Evolutionary conservation across 1,139 yeast genomes (phyloP).

Genomic region (Saccharomyces hybrid): DNA sequence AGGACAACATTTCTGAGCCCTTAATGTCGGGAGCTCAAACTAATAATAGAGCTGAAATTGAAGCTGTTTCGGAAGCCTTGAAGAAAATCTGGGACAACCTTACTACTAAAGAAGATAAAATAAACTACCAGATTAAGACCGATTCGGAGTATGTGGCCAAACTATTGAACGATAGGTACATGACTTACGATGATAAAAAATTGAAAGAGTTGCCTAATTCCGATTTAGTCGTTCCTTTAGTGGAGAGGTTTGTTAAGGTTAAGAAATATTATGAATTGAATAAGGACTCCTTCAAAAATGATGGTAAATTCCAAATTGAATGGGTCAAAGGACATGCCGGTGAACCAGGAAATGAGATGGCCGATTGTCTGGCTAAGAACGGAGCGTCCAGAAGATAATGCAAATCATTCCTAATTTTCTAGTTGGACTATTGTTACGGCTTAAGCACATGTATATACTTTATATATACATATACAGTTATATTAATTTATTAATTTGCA

Average conservation of each 20-base stretch:
- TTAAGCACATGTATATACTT: too few relatives aligned
- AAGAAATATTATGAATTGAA: slow-evolving; percentile 29
- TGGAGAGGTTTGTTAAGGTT: slow-evolving; percentile 24
- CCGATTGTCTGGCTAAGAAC: slow-evolving; percentile 63
- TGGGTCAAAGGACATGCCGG: slow-evolving; percentile 77
- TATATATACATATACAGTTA: neutral
- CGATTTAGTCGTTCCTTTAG: slow-evolving; percentile 22
- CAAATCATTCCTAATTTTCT: neutral
- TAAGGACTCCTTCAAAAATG: slow-evolving; percentile 17
- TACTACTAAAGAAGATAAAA: slow-evolving; percentile 26
- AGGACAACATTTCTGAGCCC: slow-evolving; percentile 48
- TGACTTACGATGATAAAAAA: slow-evolving; percentile 33
- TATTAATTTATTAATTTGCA: neutral
- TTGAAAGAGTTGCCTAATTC: slow-evolving; percentile 27
- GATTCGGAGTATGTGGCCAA: slow-evolving; percentile 52
- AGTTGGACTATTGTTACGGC: neutral
- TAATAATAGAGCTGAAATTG: slow-evolving; percentile 75
- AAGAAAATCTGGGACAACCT: slow-evolving; percentile 34
- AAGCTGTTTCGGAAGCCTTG: slow-evolving; percentile 56
- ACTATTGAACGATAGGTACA: slow-evolving; percentile 43
- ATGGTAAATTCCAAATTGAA: slow-evolving; percentile 36
- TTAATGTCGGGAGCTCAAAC: slow-evolving; percentile 48
- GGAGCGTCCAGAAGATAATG: slow-evolving; percentile 41
- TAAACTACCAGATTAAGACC: slow-evolving; percentile 38
- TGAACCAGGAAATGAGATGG: slow-evolving; percentile 61